Evolutionary conservation across 2,329 filamentous ascomycete species (phyloP).

Genomic region (Microsporum ferrugineum): DNA sequence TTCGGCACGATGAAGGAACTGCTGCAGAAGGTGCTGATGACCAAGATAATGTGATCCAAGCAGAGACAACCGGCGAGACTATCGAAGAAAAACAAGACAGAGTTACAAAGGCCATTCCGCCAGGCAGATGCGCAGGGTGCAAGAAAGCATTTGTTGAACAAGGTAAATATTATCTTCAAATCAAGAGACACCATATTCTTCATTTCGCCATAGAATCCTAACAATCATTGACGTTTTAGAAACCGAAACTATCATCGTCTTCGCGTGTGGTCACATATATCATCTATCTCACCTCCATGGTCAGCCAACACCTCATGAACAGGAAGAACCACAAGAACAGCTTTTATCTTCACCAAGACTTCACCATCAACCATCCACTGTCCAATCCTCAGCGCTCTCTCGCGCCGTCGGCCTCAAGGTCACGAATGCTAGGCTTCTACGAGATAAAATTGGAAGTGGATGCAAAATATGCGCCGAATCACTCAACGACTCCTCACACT

Average conservation of each 20-base stretch:
- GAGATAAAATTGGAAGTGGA: slow-evolving; percentile 49
- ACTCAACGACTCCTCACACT: slow-evolving; percentile 18
- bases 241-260: slow-evolving; percentile 50
- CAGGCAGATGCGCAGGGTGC: slow-evolving; percentile 30
- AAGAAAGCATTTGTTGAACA: slow-evolving; percentile 28
- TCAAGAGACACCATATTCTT: no score
- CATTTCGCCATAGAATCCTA: background rate
- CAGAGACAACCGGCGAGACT: background rate
- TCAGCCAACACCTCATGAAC: slow-evolving; percentile 12
- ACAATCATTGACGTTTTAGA: slow-evolving; percentile 24
- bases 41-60: background rate
- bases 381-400: slow-evolving; percentile 17
- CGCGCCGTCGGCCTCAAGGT: slow-evolving; percentile 72
- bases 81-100: background rate
- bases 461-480: slow-evolving; percentile 29
- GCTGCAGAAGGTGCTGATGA: background rate
- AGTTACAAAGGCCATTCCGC: background rate
- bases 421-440: slow-evolving; percentile 67
- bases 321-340: slow-evolving; percentile 17
- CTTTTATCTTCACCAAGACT: slow-evolving; percentile 7
- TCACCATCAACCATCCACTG: slow-evolving; percentile 12
- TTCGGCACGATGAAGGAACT: slow-evolving; percentile 33
- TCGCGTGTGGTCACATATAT: slow-evolving; percentile 58
- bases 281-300: slow-evolving; percentile 51
- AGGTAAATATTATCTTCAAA: slow-evolving; percentile 21